These are phyloP conservation scores for Echium plantagineum DNA, from an alignment of 257 asterid genomes.

Conservation along the genomic window DNA sequence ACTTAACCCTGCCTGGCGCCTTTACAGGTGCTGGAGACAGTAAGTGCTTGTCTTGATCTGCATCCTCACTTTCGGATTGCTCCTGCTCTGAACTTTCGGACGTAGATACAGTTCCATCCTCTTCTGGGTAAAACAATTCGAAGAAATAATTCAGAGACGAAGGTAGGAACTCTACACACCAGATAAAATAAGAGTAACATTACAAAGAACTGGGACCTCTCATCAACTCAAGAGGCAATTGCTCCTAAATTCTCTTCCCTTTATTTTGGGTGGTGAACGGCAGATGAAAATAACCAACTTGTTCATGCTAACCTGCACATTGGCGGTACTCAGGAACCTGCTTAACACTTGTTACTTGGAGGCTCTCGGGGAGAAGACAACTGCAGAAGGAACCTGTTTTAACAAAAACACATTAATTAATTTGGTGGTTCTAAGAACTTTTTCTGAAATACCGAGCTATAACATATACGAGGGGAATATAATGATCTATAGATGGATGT, in stretches of 20 bases:
- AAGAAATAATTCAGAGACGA: neutral
- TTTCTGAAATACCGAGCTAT: neutral
- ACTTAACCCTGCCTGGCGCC: conserved; percentile 24
- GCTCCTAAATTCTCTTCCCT: neutral
- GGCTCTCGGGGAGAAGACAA: conserved; percentile 48
- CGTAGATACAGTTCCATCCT: conserved; percentile 29
- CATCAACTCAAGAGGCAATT: no score
- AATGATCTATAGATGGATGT: neutral
- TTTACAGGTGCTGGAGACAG: conserved; percentile 23
- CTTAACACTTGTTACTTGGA: conserved; percentile 39
- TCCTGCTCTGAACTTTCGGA: conserved; percentile 21
- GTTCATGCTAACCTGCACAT: conserved; percentile 21
- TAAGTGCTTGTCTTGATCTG: conserved; percentile 33
- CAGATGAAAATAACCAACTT: neutral
- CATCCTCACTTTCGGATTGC: conserved; percentile 34
- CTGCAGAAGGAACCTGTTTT: conserved; percentile 42
- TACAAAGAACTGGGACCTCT: neutral
- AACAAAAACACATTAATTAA: neutral
- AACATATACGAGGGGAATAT: no score
- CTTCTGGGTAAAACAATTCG: conserved; percentile 15
- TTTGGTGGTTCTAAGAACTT: neutral
- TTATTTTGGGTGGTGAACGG: neutral
- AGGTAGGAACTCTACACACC: no score
- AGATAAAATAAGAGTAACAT: neutral
- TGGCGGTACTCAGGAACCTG: conserved; percentile 41